Percentiles rank a stretch among this genome's conserved stretches.
These are phyloP conservation scores for Tritrichomonas musculus DNA, from an alignment of 208 protist genomes.

Conservation along the genomic window DNA sequence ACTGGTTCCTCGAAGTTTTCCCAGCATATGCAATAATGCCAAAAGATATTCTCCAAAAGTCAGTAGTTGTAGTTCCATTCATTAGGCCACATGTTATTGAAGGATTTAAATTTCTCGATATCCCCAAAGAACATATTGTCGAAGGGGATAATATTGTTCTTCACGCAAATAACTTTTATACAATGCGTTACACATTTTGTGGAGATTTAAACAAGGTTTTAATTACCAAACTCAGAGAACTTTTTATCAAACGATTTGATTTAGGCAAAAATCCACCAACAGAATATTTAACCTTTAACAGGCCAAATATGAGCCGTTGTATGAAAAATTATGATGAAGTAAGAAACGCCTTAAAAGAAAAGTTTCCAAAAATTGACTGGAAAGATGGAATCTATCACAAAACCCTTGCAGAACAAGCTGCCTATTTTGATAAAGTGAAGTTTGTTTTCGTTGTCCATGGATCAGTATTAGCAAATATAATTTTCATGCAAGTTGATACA, in stretches of 20 bases:
- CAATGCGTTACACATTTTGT: not conserved
- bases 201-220: not conserved
- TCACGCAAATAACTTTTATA: not conserved
- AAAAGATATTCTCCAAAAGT: not conserved
- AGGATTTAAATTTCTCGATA: not conserved
- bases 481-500: not conserved
- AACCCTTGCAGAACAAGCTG: not conserved
- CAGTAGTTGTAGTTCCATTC: not conserved
- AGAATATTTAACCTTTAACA: not conserved
- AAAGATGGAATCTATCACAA: not conserved
- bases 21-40: not conserved
- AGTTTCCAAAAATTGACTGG: not conserved
- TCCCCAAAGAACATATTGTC: not conserved
- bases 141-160: not conserved
- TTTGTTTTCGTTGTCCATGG: not conserved
- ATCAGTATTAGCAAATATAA: not conserved
- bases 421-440: not conserved
- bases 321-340: not conserved
- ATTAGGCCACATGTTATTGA: not conserved
- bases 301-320: not conserved
- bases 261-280: not conserved
- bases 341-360: not conserved
- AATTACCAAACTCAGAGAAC: not conserved
- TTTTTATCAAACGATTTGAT: not conserved
- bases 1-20: conserved; percentile 16